A percentile compares a stretch with the other conserved stretches of the same genome.
These are phyloP conservation scores for Starmerella vaccinii DNA, from an alignment of 805 yeast genomes.

Conservation along the genomic window DNA sequence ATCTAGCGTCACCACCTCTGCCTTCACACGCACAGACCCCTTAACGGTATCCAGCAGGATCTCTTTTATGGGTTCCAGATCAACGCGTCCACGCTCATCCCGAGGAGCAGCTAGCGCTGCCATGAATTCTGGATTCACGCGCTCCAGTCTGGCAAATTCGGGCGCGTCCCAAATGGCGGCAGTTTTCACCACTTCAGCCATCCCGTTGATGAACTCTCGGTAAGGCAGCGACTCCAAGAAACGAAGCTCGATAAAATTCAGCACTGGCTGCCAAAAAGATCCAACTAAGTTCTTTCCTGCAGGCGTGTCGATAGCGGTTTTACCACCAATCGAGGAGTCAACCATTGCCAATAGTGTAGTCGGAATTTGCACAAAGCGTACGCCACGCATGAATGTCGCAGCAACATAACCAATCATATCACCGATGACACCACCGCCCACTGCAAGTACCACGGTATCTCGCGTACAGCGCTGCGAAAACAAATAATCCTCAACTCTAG, in stretches of 20 bases:
- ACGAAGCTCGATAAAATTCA: slow-evolving; percentile 76
- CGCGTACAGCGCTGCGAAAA: slow-evolving; percentile 81
- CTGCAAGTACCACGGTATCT: slow-evolving; percentile 86
- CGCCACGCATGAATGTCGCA: slow-evolving; percentile 98
- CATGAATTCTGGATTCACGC: slow-evolving; percentile 58
- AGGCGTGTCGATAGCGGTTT: slow-evolving; percentile 96
- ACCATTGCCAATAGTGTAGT: slow-evolving; percentile 94
- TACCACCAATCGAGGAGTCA: slow-evolving; percentile 96
- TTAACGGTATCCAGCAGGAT: slow-evolving; percentile 68
- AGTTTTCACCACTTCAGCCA: slow-evolving; percentile 96
- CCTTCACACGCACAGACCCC: slow-evolving; percentile 83
- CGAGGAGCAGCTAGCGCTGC: slow-evolving; percentile 46
- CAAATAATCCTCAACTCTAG: slow-evolving; percentile 82
- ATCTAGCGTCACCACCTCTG: slow-evolving; percentile 84
- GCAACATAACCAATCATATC: slow-evolving; percentile 99
- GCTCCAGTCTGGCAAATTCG: slow-evolving; percentile 78
- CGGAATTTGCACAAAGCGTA: slow-evolving; percentile 85
- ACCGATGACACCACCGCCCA: slow-evolving; percentile 95
- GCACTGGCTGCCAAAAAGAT: slow-evolving; percentile 92
- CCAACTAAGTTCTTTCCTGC: slow-evolving; percentile 92
- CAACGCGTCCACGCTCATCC: slow-evolving; percentile 41
- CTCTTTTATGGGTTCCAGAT: slow-evolving; percentile 57
- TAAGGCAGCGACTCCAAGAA: slow-evolving; percentile 82
- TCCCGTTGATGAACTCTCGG: slow-evolving; percentile 92
- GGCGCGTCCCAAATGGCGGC: slow-evolving; percentile 94